Evolutionary conservation across 1,139 yeast genomes (phyloP), one percentile per base, ranked within the genome.

Genomic region (Suhomyces atakaporum): DNA sequence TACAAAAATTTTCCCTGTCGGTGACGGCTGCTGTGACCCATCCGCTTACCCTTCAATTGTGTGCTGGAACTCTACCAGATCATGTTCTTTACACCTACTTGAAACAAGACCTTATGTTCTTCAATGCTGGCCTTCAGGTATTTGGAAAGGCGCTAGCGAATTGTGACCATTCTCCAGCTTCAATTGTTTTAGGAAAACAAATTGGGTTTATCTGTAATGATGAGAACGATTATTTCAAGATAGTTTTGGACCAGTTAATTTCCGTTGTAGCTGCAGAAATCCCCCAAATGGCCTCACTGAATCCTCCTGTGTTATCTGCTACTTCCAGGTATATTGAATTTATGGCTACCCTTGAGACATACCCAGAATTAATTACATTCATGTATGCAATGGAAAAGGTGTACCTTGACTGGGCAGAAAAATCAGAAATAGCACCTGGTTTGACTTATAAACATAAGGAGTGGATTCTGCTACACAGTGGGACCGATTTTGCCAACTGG

Each of bases 401-500:
- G 2, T 77, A 77, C 43, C 60, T 73, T 29, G 72, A 66, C 11
- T 77, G 81, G 81, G 79, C 79, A 1, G 63, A 66, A 25, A 39
- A 32, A 4, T 53, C 50, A 1, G 35, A 39, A 1, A 50, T 62
- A 7, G 58, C 66, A 1, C 36, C 45, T 2, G 49, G 58, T 26
- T 56, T 76, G 24, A 60, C 61, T 19, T 74, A 70, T 60, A 74
- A 72, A 45, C 58, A 70, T 42, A 64, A 66, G 35, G 77, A 72
- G 35, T 77, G 81, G 82, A 69, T 76, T 27, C 62, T 56, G 32
- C 56, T 77, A 34, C 81, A 77, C 46, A 69, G 72, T 42, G 81
- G 81, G 6, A 56, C 56, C 1, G 73, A 54, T 7, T 77, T 77
- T 39, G 55, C 63, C 15, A 49, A 45, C 2, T 77, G 81, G 81